These are phyloP conservation scores for Lavandula angustifolia DNA, from an alignment of 257 asterid genomes.

Conservation along the genomic window DNA sequence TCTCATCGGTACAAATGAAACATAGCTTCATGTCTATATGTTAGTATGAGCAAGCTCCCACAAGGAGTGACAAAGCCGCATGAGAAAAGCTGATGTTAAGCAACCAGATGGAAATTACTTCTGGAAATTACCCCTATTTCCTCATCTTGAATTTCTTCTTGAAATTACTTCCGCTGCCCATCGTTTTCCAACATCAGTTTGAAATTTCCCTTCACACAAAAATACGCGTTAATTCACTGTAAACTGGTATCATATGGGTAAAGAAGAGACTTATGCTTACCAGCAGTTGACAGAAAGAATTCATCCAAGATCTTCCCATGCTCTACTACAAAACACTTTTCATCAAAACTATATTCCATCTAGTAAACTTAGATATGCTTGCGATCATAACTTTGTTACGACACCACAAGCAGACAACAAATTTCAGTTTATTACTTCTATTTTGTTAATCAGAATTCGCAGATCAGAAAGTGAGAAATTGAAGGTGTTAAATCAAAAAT, in stretches of 20 bases:
- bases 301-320: constrained; percentile 90
- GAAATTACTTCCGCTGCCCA: constrained; percentile 93
- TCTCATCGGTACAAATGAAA: constrained; percentile 4
- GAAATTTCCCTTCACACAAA: constrained; percentile 68
- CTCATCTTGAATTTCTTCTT: constrained; percentile 66
- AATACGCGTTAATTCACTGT: constrained; percentile 1
- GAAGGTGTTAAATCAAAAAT: no score
- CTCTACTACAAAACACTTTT: constrained; percentile 49
- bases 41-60: constrained; percentile 3
- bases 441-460: background rate
- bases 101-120: background rate
- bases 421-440: background rate
- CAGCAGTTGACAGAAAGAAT: constrained; percentile 86
- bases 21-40: background rate
- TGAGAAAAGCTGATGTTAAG: background rate
- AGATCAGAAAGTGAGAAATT: background rate
- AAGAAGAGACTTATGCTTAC: constrained; percentile 38
- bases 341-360: constrained; percentile 12
- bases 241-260: background rate
- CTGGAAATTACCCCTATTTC: constrained; percentile 38
- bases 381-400: background rate
- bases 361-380: background rate
- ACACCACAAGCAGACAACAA: constrained; percentile 3
- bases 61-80: background rate
- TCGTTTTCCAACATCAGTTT: constrained; percentile 55